Conservation (phyloP, 2,329 filamentous ascomycete species). For the Fusarium subtropicale region DNA sequence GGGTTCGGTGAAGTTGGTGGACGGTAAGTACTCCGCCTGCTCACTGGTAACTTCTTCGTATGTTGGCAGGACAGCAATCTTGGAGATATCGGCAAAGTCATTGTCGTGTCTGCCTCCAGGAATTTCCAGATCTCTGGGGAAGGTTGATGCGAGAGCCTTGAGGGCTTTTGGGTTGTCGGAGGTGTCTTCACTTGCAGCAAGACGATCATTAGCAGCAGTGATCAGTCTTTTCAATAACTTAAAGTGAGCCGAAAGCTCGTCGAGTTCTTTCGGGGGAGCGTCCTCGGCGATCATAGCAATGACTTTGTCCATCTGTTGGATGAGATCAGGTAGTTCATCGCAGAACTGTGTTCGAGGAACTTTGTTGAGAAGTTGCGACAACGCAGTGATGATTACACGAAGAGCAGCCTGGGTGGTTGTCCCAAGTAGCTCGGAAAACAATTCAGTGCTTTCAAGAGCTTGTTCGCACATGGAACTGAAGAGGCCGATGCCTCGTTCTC, state of each 20-base stretch:
- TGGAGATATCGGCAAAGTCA: conserved; percentile 29
- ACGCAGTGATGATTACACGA: no score
- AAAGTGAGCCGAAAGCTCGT: neutral
- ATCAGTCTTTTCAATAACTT: conserved; percentile 8
- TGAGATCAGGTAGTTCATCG: no score
- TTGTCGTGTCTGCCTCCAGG: conserved; percentile 34
- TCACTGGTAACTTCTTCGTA: neutral
- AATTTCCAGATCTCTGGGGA: neutral
- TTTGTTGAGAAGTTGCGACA: no score
- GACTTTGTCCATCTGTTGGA: neutral
- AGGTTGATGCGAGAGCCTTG: neutral
- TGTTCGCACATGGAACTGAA: no score
- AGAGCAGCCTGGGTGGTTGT: no score
- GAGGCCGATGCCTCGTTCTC: no score
- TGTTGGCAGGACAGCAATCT: conserved; percentile 30
- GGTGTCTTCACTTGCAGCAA: neutral
- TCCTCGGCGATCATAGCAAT: neutral
- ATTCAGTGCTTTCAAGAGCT: no score
- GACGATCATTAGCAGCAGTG: neutral
- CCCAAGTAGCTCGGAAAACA: no score
- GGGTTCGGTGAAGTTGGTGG: conserved; percentile 7
- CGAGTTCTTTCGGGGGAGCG: neutral
- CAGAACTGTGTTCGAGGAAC: no score
- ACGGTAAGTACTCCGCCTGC: conserved; percentile 6
- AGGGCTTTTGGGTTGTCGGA: neutral